Evolutionary conservation across 2,329 filamentous ascomycete genomes (phyloP), one percentile per base, ranked within the genome.

Genomic region (Dothiorella sarmentorum): DNA sequence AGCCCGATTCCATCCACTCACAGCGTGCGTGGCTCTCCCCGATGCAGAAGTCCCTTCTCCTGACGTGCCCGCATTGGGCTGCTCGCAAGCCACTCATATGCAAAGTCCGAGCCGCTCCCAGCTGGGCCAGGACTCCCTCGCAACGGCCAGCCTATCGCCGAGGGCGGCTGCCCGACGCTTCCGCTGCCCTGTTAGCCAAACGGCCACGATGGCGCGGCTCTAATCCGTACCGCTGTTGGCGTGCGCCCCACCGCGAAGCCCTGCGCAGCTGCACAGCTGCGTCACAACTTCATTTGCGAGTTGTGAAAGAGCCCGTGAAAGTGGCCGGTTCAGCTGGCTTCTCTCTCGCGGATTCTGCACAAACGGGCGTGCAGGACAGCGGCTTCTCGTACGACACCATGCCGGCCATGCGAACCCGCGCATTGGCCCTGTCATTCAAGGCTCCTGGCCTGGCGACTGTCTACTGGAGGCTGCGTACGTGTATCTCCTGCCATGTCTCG

Each of bases 401-500:
- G 15, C 10, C 18, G 15, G 26, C 20, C 17, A 10, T 15, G 35
- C 24, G 31, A 7, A 27, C 15, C n/a, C 18, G 47, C 35, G 49
- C 49, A 53, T 24, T 40, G 49, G 49, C 35, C 47, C 49, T 35
- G 49, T 35, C 20, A 29, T 40, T 40, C 27, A 40, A 53, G 40
- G n/a, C 13, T 24, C 20, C 18, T 24, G 40, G 40, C 40, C 40
- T 20, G 35, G 17, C 7, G 35, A 15, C 24, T 53, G 24, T 37
- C 15, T 51, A n/a, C 47, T 29, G n/a, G n/a, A n/a, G n/a, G n/a
- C n/a, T n/a, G 49, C 18, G n/a, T 26, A 53, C 49, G 49, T 53
- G 49, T 53, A 40, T 53, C 35, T 53, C 49, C 49, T 53, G 49
- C 35, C 49, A 53, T 53, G 49, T 53, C 49, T 53, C 49, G 49